Conservation (phyloP, 306 rosid species). For the Parietaria judaica region DNA sequence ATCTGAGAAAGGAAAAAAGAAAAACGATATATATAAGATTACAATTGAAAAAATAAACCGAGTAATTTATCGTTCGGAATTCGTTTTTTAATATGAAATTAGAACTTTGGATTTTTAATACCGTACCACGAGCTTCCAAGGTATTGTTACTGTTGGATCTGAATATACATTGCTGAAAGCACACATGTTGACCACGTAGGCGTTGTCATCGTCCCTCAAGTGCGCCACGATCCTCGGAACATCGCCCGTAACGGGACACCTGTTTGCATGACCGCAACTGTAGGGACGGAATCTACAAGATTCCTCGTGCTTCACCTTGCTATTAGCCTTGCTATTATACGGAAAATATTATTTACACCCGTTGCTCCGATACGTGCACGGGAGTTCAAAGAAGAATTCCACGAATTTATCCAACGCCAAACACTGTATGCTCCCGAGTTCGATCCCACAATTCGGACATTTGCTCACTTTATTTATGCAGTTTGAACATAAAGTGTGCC, state of each 20-base stretch:
- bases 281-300: slow-evolving; percentile 76
- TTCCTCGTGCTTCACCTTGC: slow-evolving; percentile 74
- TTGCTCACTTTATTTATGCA: slow-evolving; percentile 77
- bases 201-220: slow-evolving; percentile 85
- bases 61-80: too few relatives aligned
- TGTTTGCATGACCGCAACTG: slow-evolving; percentile 86
- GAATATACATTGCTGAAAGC: slow-evolving; percentile 89
- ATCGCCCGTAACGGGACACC: slow-evolving; percentile 78
- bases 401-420: slow-evolving; percentile 97
- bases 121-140: slow-evolving; percentile 96
- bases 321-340: slow-evolving; percentile 39
- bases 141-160: slow-evolving; percentile 87
- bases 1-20: slow-evolving; percentile 38
- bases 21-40: background rate
- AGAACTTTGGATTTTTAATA: background rate
- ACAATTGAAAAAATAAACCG: too few relatives aligned
- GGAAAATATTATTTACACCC: slow-evolving; percentile 83
- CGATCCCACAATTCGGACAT: slow-evolving; percentile 76
- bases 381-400: slow-evolving; percentile 77
- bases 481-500: slow-evolving; percentile 83
- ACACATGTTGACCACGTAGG: slow-evolving; percentile 88
- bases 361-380: slow-evolving; percentile 69
- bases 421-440: slow-evolving; percentile 81
- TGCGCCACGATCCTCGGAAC: slow-evolving; percentile 69
- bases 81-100: too few relatives aligned